A percentile compares a stretch with the other conserved stretches of the same genome.
phyloP scores from a whole-genome alignment of 495 filamentous ascomycete genomes.

The Hapsidospora chrysogenum region DNA sequence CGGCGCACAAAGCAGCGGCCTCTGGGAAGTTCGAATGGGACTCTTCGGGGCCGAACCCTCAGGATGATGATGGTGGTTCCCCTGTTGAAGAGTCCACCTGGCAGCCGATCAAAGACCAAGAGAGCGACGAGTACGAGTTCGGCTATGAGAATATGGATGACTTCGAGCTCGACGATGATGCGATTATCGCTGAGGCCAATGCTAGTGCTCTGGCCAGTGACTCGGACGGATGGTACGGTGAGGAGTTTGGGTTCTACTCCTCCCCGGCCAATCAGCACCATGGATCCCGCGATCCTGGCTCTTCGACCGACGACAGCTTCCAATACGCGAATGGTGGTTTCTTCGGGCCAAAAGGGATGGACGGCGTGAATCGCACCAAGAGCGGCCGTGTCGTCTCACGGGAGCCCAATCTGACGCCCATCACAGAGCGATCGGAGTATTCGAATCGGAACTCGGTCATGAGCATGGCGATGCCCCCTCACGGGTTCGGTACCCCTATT shows the following conservation, averaged over 20 bases:
- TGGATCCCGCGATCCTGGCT: conserved; percentile 6
- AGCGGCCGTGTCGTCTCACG: conserved; percentile 56
- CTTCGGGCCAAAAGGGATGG: conserved; percentile 44
- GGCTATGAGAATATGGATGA: conserved; percentile 32
- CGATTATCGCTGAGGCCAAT: conserved; percentile 88
- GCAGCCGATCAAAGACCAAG: conserved; percentile 21
- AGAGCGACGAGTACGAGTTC: conserved; percentile 34
- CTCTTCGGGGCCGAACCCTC: conserved; percentile 28
- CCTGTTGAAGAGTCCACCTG: too few relatives aligned
- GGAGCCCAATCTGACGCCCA: conserved; percentile 87
- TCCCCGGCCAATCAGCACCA: conserved; percentile 27
- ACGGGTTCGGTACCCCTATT: conserved; percentile 20
- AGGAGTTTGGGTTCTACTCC: conserved; percentile 96
- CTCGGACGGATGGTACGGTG: conserved; percentile 82
- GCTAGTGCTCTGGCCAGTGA: conserved; percentile 86
- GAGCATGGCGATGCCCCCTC: conserved; percentile 43
- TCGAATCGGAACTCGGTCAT: conserved; percentile 85
- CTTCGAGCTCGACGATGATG: conserved; percentile 58
- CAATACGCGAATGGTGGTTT: conserved; percentile 73
- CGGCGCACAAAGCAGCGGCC: conserved; percentile 54
- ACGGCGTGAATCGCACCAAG: conserved; percentile 44
- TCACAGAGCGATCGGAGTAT: conserved; percentile 91
- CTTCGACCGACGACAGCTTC: conserved; percentile 11
- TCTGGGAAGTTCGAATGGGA: conserved; percentile 50
- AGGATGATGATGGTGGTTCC: too few relatives aligned